phyloP scores from a whole-genome alignment of 2,329 filamentous ascomycete genomes.

The Curvularia lunata region DNA sequence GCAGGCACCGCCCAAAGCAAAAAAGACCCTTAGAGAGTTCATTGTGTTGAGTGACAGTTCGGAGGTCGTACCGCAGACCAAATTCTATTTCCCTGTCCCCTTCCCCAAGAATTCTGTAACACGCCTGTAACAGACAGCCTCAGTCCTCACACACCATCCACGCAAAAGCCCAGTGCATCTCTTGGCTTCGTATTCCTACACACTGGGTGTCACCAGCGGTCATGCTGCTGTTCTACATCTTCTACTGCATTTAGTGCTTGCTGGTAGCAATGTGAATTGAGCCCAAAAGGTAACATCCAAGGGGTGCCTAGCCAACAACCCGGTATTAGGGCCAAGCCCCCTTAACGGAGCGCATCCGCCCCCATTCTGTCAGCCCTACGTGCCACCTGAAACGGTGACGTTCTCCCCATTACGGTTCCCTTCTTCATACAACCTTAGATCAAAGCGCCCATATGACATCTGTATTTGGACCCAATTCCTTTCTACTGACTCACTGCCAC shows the following conservation, averaged over 20 bases:
- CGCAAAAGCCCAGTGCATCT: not conserved
- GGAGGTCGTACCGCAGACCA: constrained; percentile 4
- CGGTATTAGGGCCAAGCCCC: not conserved
- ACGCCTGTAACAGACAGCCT: constrained; percentile 24
- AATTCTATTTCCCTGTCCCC: constrained; percentile 12
- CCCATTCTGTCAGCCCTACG: constrained; percentile 5
- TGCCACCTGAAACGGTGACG: constrained; percentile 7
- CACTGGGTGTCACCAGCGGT: not conserved
- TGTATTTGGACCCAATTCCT: not conserved
- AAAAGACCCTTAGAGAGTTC: constrained; percentile 12
- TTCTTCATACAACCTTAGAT: constrained; percentile 3
- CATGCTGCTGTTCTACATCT: not conserved
- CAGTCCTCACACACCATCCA: not conserved
- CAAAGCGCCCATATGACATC: constrained; percentile 7
- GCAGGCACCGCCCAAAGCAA: constrained; percentile 14
- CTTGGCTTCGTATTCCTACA: not conserved
- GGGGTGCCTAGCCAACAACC: not conserved
- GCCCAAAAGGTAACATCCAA: not conserved
- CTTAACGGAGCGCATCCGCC: not conserved
- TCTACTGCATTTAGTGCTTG: not conserved
- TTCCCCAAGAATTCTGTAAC: constrained; percentile 23
- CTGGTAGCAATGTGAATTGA: not conserved
- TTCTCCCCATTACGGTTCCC: constrained; percentile 1
- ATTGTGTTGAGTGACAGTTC: constrained; percentile 15
- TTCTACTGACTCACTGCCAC: not conserved